Percentiles rank a stretch among this genome's conserved stretches.
Conservation (phyloP, 768 basidiomycete species). For the Tricholoma matsutake region DNA sequence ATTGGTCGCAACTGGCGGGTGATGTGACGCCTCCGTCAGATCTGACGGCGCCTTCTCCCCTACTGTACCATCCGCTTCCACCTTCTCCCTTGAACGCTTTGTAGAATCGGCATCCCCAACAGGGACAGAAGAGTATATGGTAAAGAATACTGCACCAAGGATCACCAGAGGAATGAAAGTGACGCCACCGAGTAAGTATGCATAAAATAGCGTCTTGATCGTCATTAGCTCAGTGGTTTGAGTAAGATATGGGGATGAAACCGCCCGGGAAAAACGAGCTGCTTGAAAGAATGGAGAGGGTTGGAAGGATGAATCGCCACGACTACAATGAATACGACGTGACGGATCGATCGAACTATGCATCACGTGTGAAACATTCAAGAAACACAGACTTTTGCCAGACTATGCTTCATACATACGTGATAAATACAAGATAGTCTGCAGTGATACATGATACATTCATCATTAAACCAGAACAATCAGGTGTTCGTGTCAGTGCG, state of each 20-base stretch:
- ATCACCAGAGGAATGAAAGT: conserved; percentile 85
- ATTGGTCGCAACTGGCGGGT: conserved; percentile 33
- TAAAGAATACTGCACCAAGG: conserved; percentile 51
- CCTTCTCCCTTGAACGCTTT: conserved; percentile 35
- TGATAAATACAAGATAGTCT: not conserved
- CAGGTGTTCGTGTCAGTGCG: not conserved
- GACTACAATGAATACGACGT: conserved; percentile 8
- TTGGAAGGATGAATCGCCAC: conserved; percentile 16
- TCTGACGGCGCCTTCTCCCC: conserved; percentile 26
- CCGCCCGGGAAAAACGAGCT: not conserved
- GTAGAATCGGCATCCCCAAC: conserved; percentile 51
- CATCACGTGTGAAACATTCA: too few relatives aligned
- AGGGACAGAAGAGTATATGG: conserved; percentile 86
- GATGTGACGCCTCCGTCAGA: conserved; percentile 24
- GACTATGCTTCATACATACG: not conserved
- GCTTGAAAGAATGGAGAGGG: not conserved
- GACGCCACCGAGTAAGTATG: conserved; percentile 86
- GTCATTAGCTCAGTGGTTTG: conserved; percentile 42
- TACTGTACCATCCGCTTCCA: conserved; percentile 24
- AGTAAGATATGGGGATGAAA: not conserved
- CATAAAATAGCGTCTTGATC: conserved; percentile 69
- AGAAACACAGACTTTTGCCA: too few relatives aligned
- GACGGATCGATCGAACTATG: too few relatives aligned
- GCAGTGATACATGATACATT: not conserved
- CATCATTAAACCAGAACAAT: not conserved